Conservation (phyloP, 2,329 filamentous ascomycete genomes). For the Penicillium hordei region DNA sequence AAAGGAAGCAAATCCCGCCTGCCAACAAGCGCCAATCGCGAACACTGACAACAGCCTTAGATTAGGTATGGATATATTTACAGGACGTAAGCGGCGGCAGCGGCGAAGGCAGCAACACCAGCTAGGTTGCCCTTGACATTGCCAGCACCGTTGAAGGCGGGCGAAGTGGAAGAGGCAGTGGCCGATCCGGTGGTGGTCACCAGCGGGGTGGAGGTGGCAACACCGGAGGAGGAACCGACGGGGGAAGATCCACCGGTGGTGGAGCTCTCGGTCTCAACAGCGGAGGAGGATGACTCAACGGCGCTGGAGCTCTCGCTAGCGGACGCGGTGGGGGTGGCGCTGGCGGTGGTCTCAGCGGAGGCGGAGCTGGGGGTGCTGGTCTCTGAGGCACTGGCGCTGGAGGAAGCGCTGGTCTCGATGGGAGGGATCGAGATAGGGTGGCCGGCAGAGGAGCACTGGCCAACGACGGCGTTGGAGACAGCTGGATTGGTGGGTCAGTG, state of each 20-base stretch:
- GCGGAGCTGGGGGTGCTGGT: conserved; percentile 9
- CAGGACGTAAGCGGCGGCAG: conserved; percentile 28
- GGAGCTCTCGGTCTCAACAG: background rate
- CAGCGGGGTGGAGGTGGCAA: conserved; percentile 21
- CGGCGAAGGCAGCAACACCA: conserved; percentile 27
- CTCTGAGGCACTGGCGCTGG: conserved; percentile 1
- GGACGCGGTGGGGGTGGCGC: conserved; percentile 5
- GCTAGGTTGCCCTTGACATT: conserved; percentile 29
- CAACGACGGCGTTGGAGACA: conserved; percentile 38
- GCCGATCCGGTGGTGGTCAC: conserved; percentile 14
- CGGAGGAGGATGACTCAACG: conserved; percentile 3
- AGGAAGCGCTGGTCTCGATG: conserved; percentile 22
- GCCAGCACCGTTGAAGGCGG: conserved; percentile 28
- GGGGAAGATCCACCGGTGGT: conserved; percentile 4
- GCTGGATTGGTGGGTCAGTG: conserved; percentile 22
- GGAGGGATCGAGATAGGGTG: conserved; percentile 40
- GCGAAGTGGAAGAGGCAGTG: conserved; percentile 17
- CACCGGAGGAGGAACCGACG: conserved; percentile 16
- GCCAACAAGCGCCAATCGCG: background rate
- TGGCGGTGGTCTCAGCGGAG: conserved; percentile 10
- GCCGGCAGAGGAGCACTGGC: conserved; percentile 37
- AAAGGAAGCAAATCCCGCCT: background rate
- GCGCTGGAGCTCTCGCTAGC: conserved; percentile 13
- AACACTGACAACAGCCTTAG: conserved; percentile 2
- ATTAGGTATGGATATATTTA: conserved; percentile 23